Conservation (phyloP, 1,139 yeast species). For the Yueomyces sp. region DNA sequence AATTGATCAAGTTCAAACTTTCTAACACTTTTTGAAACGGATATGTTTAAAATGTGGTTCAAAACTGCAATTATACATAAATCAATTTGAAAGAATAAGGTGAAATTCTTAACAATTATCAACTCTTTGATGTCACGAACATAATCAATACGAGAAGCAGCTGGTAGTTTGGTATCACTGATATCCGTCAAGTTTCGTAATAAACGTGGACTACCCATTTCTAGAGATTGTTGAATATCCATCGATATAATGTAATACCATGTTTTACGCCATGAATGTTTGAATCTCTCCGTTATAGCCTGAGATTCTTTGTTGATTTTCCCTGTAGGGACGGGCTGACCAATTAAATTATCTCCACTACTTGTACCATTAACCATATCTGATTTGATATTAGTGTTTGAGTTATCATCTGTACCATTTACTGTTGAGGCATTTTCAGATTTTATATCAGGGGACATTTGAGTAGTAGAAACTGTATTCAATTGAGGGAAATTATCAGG, state of each 20-base stretch:
- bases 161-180: constrained; percentile 28
- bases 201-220: constrained; percentile 32
- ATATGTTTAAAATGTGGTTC: constrained; percentile 22
- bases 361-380: not conserved
- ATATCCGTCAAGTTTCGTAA: constrained; percentile 22
- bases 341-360: not conserved
- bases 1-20: constrained; percentile 26
- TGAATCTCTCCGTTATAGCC: constrained; percentile 22
- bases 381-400: constrained; percentile 12
- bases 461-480: constrained; percentile 13
- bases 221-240: constrained; percentile 32
- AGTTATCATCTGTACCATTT: constrained; percentile 1
- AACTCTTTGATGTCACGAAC: constrained; percentile 24
- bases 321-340: not conserved
- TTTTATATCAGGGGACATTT: constrained; percentile 7
- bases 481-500: constrained; percentile 34
- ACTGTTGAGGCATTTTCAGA: constrained; percentile 2
- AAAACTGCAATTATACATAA: constrained; percentile 21
- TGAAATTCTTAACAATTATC: constrained; percentile 23
- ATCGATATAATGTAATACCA: constrained; percentile 33
- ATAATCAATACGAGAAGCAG: constrained; percentile 24
- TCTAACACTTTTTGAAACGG: constrained; percentile 27
- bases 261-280: constrained; percentile 34
- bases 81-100: constrained; percentile 24
- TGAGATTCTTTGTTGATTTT: constrained; percentile 14